These are phyloP conservation scores for Chlamydomonas sphaeroides DNA, from an alignment of 139 green algal species.

Conservation along the genomic window DNA sequence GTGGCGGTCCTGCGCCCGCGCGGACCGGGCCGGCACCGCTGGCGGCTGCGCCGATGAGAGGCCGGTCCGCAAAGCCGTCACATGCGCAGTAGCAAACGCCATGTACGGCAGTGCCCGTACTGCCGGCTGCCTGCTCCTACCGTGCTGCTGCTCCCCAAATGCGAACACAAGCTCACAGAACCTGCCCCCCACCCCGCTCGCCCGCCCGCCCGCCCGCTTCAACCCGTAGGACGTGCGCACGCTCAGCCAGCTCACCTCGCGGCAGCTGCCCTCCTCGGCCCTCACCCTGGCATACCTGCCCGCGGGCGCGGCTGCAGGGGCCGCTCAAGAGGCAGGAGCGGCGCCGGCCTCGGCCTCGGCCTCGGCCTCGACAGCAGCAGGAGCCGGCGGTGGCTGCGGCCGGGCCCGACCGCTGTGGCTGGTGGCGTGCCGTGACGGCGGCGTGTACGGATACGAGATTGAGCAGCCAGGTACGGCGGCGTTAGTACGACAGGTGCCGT, in stretches of 20 bases:
- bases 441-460: constrained; percentile 29
- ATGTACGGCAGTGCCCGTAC: too few species aligned
- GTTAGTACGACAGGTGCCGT: background rate
- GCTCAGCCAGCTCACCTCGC: background rate
- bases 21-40: too few species aligned
- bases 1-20: too few species aligned
- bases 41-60: too few species aligned
- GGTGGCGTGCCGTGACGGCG: constrained; percentile 23
- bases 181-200: background rate
- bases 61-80: too few species aligned
- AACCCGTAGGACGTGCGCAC: constrained; percentile 40
- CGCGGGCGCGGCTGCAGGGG: too few species aligned
- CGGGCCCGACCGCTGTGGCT: background rate
- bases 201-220: too few species aligned
- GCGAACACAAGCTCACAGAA: background rate
- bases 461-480: background rate
- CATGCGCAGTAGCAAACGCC: too few species aligned
- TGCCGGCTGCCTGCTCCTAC: background rate
- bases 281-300: background rate
- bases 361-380: background rate
- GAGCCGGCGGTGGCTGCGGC: background rate
- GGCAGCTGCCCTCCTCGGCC: constrained; percentile 1
- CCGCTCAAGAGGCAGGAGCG: background rate
- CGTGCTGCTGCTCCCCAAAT: background rate
- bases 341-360: background rate